Evolutionary conservation across 1,284 basidiomycete species (phyloP).

Genomic region (Boletus sp.): DNA sequence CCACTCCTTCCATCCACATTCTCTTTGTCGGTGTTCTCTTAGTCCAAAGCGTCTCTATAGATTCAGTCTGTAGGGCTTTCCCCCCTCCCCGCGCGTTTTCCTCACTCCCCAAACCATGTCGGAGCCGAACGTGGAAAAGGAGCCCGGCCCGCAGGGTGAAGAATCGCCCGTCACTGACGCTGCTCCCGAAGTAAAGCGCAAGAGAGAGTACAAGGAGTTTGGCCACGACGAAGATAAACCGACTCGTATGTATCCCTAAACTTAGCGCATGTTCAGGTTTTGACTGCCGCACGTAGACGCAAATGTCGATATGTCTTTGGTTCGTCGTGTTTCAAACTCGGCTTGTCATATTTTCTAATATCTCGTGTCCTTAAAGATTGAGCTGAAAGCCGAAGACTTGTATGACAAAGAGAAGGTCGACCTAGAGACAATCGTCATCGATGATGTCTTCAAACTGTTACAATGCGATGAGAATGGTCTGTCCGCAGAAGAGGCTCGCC

Average conservation of each 20-base stretch:
- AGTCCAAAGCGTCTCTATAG: slow-evolving; percentile 25
- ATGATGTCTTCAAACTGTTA: slow-evolving; percentile 94
- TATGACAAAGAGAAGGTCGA: slow-evolving; percentile 99
- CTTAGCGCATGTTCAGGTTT: neutral
- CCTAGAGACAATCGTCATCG: slow-evolving; percentile 93
- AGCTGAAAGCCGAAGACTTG: slow-evolving; percentile 90
- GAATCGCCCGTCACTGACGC: slow-evolving; percentile 34
- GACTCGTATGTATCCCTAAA: slow-evolving; percentile 54
- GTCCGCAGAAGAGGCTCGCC: slow-evolving; percentile 65
- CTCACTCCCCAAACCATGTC: slow-evolving; percentile 31
- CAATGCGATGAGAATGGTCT: slow-evolving; percentile 87
- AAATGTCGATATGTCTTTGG: slow-evolving; percentile 82
- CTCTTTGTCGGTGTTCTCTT: slow-evolving; percentile 12
- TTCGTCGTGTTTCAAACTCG: slow-evolving; percentile 29
- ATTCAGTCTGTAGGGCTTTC: slow-evolving; percentile 28
- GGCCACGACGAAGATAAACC: slow-evolving; percentile 71
- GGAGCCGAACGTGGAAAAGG: slow-evolving; percentile 53
- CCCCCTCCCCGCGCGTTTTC: slow-evolving; percentile 4
- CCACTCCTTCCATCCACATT: slow-evolving; percentile 30
- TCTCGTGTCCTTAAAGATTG: slow-evolving; percentile 52
- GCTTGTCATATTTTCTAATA: neutral
- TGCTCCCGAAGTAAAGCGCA: slow-evolving; percentile 49
- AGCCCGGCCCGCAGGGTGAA: slow-evolving; percentile 50
- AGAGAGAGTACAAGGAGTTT: slow-evolving; percentile 92
- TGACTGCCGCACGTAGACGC: slow-evolving; percentile 50